A percentile compares a stretch with the other conserved stretches of the same genome.
phyloP scores from a whole-genome alignment of 345 rosid species.

The Populus tremula region DNA sequence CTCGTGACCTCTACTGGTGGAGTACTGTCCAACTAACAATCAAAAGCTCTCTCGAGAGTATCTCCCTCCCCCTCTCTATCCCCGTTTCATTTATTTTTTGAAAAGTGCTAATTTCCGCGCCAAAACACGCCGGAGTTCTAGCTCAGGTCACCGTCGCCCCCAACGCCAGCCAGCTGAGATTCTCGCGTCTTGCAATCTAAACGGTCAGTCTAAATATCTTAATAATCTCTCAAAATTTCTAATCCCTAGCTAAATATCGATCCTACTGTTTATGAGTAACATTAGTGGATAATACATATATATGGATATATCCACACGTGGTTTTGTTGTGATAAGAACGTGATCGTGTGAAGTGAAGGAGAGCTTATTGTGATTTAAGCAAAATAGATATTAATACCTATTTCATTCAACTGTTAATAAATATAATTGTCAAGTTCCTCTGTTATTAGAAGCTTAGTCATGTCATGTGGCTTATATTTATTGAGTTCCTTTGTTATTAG shows the following conservation, averaged over 20 bases:
- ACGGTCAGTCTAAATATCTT: constrained; percentile 24
- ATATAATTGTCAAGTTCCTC: background rate
- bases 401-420: background rate
- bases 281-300: background rate
- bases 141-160: constrained; percentile 68
- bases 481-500: too few relatives aligned
- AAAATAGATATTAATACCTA: background rate
- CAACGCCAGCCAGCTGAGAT: constrained; percentile 62
- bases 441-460: background rate
- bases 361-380: background rate
- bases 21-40: background rate
- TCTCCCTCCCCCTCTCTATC: too few relatives aligned
- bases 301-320: too few relatives aligned
- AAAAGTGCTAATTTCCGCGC: constrained; percentile 39
- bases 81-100: too few relatives aligned
- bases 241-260: background rate
- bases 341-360: background rate
- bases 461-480: background rate
- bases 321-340: background rate
- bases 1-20: background rate
- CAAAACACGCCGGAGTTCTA: constrained; percentile 66
- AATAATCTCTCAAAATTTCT: background rate
- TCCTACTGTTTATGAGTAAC: background rate
- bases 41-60: background rate
- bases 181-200: constrained; percentile 64